phyloP scores from a whole-genome alignment of 805 yeast species.

The Yarrowia divulgata region DNA sequence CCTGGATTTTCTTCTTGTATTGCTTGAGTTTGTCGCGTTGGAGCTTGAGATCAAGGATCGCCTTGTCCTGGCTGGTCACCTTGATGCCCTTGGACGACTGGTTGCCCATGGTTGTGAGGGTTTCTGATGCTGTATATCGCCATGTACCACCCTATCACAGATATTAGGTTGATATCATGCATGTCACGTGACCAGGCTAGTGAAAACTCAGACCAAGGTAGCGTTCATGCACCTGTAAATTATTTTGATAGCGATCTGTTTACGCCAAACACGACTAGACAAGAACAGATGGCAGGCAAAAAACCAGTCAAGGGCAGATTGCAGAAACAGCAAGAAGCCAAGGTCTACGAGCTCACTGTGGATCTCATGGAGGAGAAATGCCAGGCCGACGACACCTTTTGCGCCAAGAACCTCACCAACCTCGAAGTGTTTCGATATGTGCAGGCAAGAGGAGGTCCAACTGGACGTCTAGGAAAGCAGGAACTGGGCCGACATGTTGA shows the following conservation, averaged over 20 bases:
- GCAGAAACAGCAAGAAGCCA: slow-evolving; percentile 31
- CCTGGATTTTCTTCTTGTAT: slow-evolving; percentile 66
- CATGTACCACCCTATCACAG: not conserved
- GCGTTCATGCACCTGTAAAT: slow-evolving; percentile 27
- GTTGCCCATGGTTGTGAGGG: slow-evolving; percentile 50
- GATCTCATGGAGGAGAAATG: slow-evolving; percentile 30
- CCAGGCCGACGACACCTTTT: slow-evolving; percentile 20
- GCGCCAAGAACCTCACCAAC: slow-evolving; percentile 30
- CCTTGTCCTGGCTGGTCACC: slow-evolving; percentile 84
- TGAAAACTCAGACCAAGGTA: slow-evolving; percentile 11
- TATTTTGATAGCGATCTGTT: slow-evolving; percentile 25
- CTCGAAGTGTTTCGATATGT: slow-evolving; percentile 35
- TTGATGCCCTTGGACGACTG: slow-evolving; percentile 50
- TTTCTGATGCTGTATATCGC: not conserved
- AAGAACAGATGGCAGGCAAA: slow-evolving; percentile 26
- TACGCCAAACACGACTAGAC: not conserved
- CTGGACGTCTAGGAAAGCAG: slow-evolving; percentile 34
- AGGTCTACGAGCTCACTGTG: slow-evolving; percentile 25
- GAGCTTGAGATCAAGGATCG: slow-evolving; percentile 82
- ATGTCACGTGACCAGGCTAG: slow-evolving; percentile 22
- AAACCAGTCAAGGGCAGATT: slow-evolving; percentile 21
- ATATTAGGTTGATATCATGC: slow-evolving; percentile 9
- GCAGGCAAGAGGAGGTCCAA: slow-evolving; percentile 33
- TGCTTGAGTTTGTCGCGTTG: slow-evolving; percentile 86
- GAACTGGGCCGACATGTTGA: slow-evolving; percentile 36